Percentiles rank a stretch among this genome's conserved stretches.
phyloP scores from a whole-genome alignment of 163 green algal species.

The Volvox carteri region DNA sequence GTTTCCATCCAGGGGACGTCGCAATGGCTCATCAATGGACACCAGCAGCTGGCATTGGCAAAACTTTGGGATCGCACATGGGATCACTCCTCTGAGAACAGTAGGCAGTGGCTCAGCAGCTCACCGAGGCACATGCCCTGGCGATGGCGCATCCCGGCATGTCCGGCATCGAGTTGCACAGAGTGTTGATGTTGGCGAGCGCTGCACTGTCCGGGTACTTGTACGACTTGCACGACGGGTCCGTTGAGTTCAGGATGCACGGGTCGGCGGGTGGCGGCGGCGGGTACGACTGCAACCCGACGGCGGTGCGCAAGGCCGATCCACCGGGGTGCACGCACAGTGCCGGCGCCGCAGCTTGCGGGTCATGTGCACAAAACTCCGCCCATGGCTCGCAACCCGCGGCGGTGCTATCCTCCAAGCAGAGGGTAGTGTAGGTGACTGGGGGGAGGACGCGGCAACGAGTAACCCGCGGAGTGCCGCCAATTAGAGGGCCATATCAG shows the following conservation, averaged over 20 bases:
- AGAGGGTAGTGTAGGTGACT: conserved; percentile 43
- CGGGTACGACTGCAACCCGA: neutral
- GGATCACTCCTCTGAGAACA: too few relatives aligned
- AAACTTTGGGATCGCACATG: too few relatives aligned
- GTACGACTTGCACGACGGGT: conserved; percentile 39
- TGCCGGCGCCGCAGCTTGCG: neutral
- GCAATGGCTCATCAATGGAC: too few relatives aligned
- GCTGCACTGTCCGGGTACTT: conserved; percentile 23
- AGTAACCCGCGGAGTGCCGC: too few relatives aligned
- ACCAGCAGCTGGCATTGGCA: too few relatives aligned
- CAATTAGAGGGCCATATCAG: too few relatives aligned
- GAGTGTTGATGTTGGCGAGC: neutral
- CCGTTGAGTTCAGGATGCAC: conserved; percentile 35
- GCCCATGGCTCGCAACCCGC: conserved; percentile 14
- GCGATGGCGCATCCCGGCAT: conserved; percentile 54
- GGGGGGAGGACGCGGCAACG: too few relatives aligned
- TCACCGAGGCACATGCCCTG: conserved; percentile 42
- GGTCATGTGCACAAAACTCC: conserved; percentile 9
- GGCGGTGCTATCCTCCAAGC: neutral
- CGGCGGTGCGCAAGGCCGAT: neutral
- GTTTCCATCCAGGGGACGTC: too few relatives aligned
- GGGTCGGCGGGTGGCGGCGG: conserved; percentile 6
- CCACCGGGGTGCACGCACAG: conserved; percentile 19
- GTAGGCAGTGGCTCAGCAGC: neutral
- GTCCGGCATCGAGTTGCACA: conserved; percentile 57